A percentile compares a stretch with the other conserved stretches of the same genome.
These are phyloP conservation scores for Vinca minor DNA, from an alignment of 257 asterid species.

Conservation along the genomic window DNA sequence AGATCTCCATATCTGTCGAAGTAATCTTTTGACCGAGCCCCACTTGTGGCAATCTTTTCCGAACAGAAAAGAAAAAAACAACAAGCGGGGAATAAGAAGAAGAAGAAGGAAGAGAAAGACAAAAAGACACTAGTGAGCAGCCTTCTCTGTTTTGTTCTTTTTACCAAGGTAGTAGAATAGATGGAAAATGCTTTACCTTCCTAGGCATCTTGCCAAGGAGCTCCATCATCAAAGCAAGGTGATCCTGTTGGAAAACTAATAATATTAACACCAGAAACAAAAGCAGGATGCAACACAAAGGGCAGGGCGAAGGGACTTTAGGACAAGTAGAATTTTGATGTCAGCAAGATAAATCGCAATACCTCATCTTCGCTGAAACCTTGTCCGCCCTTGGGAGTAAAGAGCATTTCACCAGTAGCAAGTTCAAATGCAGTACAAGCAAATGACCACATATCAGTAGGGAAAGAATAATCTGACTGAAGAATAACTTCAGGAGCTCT, in stretches of 20 bases:
- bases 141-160: constrained; percentile 1
- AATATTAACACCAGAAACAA: constrained; percentile 11
- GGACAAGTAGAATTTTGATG: not conserved
- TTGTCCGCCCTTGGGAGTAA: constrained; percentile 81
- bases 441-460: constrained; percentile 97
- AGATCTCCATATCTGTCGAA: constrained; percentile 88
- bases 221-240: constrained; percentile 98
- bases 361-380: constrained; percentile 97
- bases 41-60: constrained; percentile 61
- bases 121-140: not conserved
- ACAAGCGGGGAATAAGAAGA: not conserved
- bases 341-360: constrained; percentile 10
- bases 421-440: constrained; percentile 96
- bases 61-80: not conserved
- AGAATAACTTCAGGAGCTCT: constrained; percentile 96
- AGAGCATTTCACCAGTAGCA: constrained; percentile 98
- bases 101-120: not conserved
- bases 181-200: constrained; percentile 42
- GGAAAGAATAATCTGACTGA: constrained; percentile 73
- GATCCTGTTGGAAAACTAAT: constrained; percentile 51
- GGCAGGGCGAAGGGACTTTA: not conserved
- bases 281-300: constrained; percentile 2
- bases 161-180: constrained; percentile 16
- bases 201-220: constrained; percentile 90
- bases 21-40: constrained; percentile 80